These are phyloP conservation scores for Myxozyma kluyveri DNA, from an alignment of 805 yeast species.

Conservation along the genomic window DNA sequence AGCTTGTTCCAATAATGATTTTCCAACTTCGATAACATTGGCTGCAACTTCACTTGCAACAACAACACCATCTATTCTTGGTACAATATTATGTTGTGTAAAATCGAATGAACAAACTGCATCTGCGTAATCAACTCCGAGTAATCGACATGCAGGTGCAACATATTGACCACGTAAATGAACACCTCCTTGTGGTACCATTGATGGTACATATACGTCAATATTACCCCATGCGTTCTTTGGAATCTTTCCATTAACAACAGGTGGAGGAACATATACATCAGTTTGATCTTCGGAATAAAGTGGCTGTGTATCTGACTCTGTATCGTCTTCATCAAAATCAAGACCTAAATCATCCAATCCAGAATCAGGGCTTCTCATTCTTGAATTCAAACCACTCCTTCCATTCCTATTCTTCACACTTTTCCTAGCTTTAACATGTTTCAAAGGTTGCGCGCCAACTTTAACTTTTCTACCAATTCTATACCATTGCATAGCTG, in stretches of 20 bases:
- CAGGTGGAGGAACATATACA: constrained; percentile 62
- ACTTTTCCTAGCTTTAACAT: constrained; percentile 55
- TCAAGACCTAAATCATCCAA: constrained; percentile 46
- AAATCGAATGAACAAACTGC: constrained; percentile 89
- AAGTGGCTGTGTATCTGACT: constrained; percentile 58
- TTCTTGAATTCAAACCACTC: constrained; percentile 29
- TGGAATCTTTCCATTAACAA: constrained; percentile 63
- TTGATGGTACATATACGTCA: constrained; percentile 70
- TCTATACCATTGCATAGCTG: constrained; percentile 85
- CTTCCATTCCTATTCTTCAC: constrained; percentile 39
- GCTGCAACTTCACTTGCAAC: constrained; percentile 61
- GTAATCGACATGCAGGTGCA: constrained; percentile 64
- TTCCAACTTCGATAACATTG: constrained; percentile 51
- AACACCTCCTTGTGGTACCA: constrained; percentile 81
- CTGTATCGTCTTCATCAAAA: constrained; percentile 47
- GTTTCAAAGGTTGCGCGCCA: constrained; percentile 65
- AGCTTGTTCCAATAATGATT: constrained; percentile 18
- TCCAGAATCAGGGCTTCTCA: constrained; percentile 29
- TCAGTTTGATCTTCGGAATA: constrained; percentile 81
- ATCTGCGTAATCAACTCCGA: constrained; percentile 75
- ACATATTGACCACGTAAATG: constrained; percentile 50
- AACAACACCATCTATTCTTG: constrained; percentile 71
- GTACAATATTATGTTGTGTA: constrained; percentile 50
- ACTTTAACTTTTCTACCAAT: constrained; percentile 70
- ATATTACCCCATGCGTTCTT: constrained; percentile 80